These are phyloP conservation scores for Kodamaea alishanica DNA, from an alignment of 1,139 yeast species.

Conservation along the genomic window DNA sequence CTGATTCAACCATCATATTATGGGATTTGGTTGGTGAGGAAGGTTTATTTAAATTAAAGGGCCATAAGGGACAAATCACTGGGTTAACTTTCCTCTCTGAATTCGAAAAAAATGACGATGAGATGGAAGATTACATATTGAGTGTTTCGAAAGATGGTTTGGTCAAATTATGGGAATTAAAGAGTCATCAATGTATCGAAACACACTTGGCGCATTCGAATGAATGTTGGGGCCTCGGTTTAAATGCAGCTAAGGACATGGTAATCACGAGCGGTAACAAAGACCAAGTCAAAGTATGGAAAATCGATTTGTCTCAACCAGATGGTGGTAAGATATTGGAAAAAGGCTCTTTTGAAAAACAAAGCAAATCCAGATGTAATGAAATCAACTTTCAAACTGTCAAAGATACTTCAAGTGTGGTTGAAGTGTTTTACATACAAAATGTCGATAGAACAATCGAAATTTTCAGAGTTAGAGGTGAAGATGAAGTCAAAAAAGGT, in stretches of 20 bases:
- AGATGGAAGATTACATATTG: conserved; percentile 65
- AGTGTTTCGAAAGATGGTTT: conserved; percentile 87
- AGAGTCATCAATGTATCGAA: conserved; percentile 85
- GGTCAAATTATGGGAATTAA: conserved; percentile 88
- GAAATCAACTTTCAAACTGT: conserved; percentile 52
- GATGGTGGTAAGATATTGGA: conserved; percentile 54
- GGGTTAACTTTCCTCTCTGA: conserved; percentile 53
- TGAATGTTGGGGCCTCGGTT: conserved; percentile 85
- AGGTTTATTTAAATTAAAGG: conserved; percentile 80
- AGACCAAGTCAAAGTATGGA: conserved; percentile 83
- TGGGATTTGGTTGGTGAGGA: conserved; percentile 96
- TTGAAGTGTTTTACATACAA: conserved; percentile 60
- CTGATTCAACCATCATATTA: conserved; percentile 75
- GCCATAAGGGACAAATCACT: conserved; percentile 88
- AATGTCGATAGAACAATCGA: conserved; percentile 83
- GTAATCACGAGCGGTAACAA: conserved; percentile 74
- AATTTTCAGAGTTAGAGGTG: conserved; percentile 69
- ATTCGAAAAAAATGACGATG: conserved; percentile 38
- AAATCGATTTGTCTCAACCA: conserved; percentile 50
- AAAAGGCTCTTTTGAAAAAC: conserved; percentile 69
- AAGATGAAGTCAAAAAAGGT: conserved; percentile 79
- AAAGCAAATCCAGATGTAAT: conserved; percentile 71
- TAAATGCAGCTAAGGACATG: conserved; percentile 36
- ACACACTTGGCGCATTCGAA: conserved; percentile 92
- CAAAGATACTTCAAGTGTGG: conserved; percentile 21